Conservation (phyloP, 108 stramenopile species). For the Asterionellopsis glacialis region DNA sequence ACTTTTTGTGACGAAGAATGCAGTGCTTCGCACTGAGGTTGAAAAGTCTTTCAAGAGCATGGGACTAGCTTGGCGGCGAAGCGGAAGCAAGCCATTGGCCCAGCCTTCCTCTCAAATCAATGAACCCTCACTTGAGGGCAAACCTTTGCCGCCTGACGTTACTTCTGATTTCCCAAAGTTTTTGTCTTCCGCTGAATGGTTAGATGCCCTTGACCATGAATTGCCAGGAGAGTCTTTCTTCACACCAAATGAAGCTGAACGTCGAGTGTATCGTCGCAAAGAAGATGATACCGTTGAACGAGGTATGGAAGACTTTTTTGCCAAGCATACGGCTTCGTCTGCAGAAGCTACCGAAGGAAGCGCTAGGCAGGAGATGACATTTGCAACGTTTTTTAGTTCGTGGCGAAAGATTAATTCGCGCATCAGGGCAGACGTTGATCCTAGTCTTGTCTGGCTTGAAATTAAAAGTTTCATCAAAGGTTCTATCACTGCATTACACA, state of each 20-base stretch:
- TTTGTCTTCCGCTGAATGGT: slow-evolving; percentile 37
- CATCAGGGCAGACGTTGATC: slow-evolving; percentile 16
- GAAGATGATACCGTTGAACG: slow-evolving; percentile 29
- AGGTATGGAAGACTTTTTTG: slow-evolving; percentile 32
- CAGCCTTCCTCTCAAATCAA: no score
- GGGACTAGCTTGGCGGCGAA: slow-evolving; percentile 34
- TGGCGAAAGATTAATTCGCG: slow-evolving; percentile 31
- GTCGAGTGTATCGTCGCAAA: slow-evolving; percentile 19
- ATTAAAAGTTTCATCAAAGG: slow-evolving; percentile 61
- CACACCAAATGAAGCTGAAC: slow-evolving; percentile 19
- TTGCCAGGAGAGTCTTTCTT: slow-evolving; percentile 35
- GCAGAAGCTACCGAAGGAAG: no score
- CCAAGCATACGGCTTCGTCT: not conserved
- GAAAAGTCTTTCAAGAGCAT: slow-evolving; percentile 37
- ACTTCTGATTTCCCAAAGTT: slow-evolving; percentile 15
- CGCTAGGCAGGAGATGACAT: slow-evolving; percentile 28
- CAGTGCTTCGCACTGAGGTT: slow-evolving; percentile 33
- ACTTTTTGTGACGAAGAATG: slow-evolving; percentile 43
- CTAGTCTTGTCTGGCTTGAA: slow-evolving; percentile 44
- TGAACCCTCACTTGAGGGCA: no score
- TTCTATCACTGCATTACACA: slow-evolving; percentile 47
- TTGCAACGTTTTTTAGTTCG: slow-evolving; percentile 17
- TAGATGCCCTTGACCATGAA: slow-evolving; percentile 26
- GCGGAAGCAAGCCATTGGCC: no score
- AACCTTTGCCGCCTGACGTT: not conserved